Base-by-base conservation (phyloP, 169 alveolate species). In the Ichthyophthirius multifiliis region DNA sequence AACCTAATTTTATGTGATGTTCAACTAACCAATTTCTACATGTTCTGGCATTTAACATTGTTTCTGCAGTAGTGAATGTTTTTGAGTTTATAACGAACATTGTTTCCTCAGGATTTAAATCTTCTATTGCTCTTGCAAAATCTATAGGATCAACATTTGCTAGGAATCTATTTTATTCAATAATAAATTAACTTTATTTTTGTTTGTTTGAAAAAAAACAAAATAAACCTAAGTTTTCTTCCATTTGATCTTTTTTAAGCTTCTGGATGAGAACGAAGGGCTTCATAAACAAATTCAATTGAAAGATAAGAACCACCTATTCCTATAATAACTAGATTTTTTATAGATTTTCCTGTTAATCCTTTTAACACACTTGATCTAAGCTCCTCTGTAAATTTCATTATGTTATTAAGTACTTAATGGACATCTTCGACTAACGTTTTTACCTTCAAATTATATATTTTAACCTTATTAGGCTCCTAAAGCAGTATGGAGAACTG, bases 1-100 rank as follows among this genome's bases (percentile, higher is more conserved):
- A n/a, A n/a, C n/a, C n/a, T n/a, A n/a, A n/a, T n/a, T n/a, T n/a
- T 76, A 81, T 84, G 94, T 90, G 84, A 83, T 87, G 76, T 83
- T 90, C 86, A 32, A 91, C 87, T 27, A 97, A 86, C 98, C 98
- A 94, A 32, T 93, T 93, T 81, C 92, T 95, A n/a, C 94, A 94
- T 4, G 98, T 87, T 83, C 94, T 90, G 16, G 99, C 99, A 84
- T 99, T 99, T 78, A 97, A 90, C 95, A 98, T 97, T 5, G 99
- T 99, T 90, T 99, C 99, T 7, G 99, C 99, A 20, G 99, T 99
- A 16, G 99, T 98, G 95, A 99, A 99, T n/a, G 99, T 99, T 93
- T 99, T 99, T 43, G 99, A 95, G 79, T 95, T 95, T 74, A 98
- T 92, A 7, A 99, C 91, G 15, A 97, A 97, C 84, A 95, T 73